Conservation (phyloP, 345 rosid genomes). For the Eucalyptus sp. region DNA sequence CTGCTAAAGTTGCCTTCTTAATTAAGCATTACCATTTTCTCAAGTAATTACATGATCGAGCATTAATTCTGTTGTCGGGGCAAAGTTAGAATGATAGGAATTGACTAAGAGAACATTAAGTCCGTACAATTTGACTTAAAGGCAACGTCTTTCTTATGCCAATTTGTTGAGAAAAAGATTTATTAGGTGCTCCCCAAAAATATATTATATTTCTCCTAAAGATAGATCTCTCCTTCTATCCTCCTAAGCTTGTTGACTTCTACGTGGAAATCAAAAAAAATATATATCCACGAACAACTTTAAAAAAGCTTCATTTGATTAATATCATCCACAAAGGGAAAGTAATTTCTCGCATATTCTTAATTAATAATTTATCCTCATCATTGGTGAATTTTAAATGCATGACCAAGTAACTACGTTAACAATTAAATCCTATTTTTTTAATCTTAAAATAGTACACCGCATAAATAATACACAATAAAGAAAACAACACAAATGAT, state of each 20-base stretch:
- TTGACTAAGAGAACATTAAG: background rate
- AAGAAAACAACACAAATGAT: background rate
- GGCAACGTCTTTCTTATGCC: background rate
- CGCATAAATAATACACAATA: background rate
- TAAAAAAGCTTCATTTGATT: background rate
- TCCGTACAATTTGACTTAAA: background rate
- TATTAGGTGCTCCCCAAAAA: background rate
- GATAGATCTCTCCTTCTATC: background rate
- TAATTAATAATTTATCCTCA: background rate
- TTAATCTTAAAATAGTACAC: background rate
- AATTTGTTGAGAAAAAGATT: background rate
- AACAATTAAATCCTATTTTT: background rate
- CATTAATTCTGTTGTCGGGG: background rate
- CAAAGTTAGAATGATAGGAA: background rate
- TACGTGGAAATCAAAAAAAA: background rate
- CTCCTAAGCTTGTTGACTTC: background rate
- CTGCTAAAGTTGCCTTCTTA: background rate
- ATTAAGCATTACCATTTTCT: background rate
- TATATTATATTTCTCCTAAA: background rate
- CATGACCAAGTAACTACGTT: background rate
- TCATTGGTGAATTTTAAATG: background rate
- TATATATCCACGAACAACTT: background rate
- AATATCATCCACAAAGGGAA: background rate
- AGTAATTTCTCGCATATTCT: background rate
- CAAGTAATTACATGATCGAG: background rate